Base-by-base conservation (phyloP, 768 basidiomycete genomes). In the Pulveroboletus ravenelii region DNA sequence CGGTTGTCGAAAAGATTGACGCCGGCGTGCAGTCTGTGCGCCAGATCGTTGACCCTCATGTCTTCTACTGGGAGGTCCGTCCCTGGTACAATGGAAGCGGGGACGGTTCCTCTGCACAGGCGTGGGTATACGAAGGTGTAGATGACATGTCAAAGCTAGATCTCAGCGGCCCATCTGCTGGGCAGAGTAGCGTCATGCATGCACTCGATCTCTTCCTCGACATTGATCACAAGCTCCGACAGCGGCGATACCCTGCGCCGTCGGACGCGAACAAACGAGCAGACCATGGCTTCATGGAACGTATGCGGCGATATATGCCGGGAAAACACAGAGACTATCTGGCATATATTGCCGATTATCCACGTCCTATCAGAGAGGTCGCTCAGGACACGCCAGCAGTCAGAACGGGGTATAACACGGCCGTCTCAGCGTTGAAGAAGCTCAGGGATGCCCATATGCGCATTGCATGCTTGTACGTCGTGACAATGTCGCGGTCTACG, bases 221-320 rank as follows among this genome's bases (percentile, higher is more conserved):
- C 53, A 85, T 96, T 66, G 85, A 98, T 70, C 87, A 91, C 70
- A 86, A 85, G 55, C 84, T 93, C 63, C 76, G 80, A 38, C 77
- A 85, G 53, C 76, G 81, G 66, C 76, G 85, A 61, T 71, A 80
- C 69, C 88, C 87, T 54, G 70, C 79, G 20, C 78, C 92, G 47
- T 83, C 89, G 47, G 68, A 76, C 41, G 68, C 74, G 50, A 82
- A 89, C 65, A 83, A 79, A 70, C 78, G 67, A 59, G 86, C 77
- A 36, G 89, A 80, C 67, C 76, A 70, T 34, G 80, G 84, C 0
- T 97, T 97, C 72, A 93, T 98, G 85, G 84, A 87, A 51, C 79
- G 91, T 42, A 96, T 96, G 93, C 74, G 89, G 50, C 79, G 81
- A 18, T 98, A 98, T 71, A 98, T 98, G 95, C 94, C 95, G 0